These are phyloP conservation scores for Biscogniauxia marginata DNA, from an alignment of 2,329 filamentous ascomycete species.

Conservation along the genomic window DNA sequence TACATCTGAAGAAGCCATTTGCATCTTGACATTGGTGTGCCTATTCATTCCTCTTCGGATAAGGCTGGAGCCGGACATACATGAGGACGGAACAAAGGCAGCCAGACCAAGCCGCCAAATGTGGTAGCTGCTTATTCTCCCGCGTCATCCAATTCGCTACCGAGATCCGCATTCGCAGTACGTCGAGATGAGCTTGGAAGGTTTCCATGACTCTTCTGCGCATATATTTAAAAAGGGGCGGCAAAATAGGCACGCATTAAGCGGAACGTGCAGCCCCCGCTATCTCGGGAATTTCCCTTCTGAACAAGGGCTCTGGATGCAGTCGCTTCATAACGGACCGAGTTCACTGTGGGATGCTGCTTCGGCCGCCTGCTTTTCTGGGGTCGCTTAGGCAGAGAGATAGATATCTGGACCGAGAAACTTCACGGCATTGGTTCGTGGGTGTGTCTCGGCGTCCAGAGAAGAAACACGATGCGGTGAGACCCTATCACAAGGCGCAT, in stretches of 20 bases:
- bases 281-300: slow-evolving; percentile 21
- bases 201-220: slow-evolving; percentile 20
- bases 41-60: neutral
- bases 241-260: slow-evolving; percentile 31
- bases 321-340: slow-evolving; percentile 28
- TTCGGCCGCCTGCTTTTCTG: slow-evolving; percentile 25
- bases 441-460: slow-evolving; percentile 21
- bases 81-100: slow-evolving; percentile 11
- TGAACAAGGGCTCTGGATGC: slow-evolving; percentile 12
- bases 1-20: neutral
- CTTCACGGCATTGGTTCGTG: slow-evolving; percentile 19
- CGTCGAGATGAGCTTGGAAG: slow-evolving; percentile 19
- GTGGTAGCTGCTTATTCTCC: slow-evolving; percentile 14
- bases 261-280: slow-evolving; percentile 24
- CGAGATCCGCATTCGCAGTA: slow-evolving; percentile 18
- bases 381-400: slow-evolving; percentile 7
- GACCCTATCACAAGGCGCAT: slow-evolving; percentile 22
- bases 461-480: slow-evolving; percentile 21
- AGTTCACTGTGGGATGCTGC: slow-evolving; percentile 28
- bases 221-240: slow-evolving; percentile 23
- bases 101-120: slow-evolving; percentile 17
- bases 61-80: neutral
- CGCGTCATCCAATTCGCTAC: slow-evolving; percentile 26
- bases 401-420: slow-evolving; percentile 20
- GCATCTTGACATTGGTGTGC: neutral